These are phyloP conservation scores for Gossypium anomalum DNA, from an alignment of 345 rosid genomes.

Conservation along the genomic window DNA sequence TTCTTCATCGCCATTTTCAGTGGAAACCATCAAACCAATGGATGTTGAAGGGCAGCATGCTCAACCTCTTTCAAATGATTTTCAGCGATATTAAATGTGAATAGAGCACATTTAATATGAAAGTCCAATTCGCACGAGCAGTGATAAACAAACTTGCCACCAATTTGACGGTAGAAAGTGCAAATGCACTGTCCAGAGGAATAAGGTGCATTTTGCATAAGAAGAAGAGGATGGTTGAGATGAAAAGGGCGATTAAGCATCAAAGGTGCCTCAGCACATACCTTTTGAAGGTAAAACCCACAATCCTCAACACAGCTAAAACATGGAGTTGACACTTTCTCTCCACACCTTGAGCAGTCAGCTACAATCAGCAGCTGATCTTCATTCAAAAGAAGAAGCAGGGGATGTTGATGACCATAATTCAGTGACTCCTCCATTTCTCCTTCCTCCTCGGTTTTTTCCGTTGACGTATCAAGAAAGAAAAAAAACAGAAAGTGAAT, in stretches of 20 bases:
- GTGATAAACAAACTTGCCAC: background rate
- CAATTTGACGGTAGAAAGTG: fast-evolving
- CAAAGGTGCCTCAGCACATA: background rate
- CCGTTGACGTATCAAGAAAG: too few relatives aligned
- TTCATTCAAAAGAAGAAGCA: background rate
- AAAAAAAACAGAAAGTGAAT: too few relatives aligned
- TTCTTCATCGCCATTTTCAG: background rate
- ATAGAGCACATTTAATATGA: background rate
- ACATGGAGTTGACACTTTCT: background rate
- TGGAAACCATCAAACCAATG: background rate
- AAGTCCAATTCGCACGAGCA: background rate
- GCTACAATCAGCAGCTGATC: background rate
- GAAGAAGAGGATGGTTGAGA: background rate
- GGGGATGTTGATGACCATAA: background rate
- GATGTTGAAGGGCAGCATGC: too few relatives aligned
- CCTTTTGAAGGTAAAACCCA: background rate
- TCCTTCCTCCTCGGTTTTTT: too few relatives aligned
- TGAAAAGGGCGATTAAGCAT: background rate
- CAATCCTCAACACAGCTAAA: too few relatives aligned
- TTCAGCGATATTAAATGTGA: background rate
- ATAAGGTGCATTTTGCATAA: background rate
- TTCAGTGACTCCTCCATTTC: too few relatives aligned
- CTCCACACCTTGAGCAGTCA: background rate
- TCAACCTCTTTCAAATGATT: too few relatives aligned
- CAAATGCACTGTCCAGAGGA: background rate